Base-by-base conservation (phyloP, 23 red algal genomes). In the Chondrus crispus region DNA sequence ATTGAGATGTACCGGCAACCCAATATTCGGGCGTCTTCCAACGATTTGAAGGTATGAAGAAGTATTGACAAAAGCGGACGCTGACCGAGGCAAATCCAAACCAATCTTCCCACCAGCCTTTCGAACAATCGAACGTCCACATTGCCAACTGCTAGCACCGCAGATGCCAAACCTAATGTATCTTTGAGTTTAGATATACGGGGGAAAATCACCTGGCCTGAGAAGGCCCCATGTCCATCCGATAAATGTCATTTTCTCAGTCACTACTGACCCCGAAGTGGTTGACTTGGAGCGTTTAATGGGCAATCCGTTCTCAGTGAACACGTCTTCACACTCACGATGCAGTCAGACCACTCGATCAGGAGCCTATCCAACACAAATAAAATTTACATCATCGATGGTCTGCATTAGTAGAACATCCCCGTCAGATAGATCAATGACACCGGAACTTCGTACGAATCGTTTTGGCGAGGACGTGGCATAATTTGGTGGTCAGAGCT, bases 211-310 rank as follows among this genome's bases (percentile, higher is more conserved):
- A n/a, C n/a, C n/a, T n/a, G n/a, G n/a, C n/a, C n/a, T n/a, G n/a
- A 53, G 33, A 22, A 81, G 76, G 44, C 19, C 43, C 45, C 50
- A 81, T 29, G 30, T 54, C 76, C 76, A 81, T 53, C 76, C 76
- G 24, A 81, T 81, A 32, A 81, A 81, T 5, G 44, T 7, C 4
- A 81, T 50, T 47, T 32, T 50, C 5, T 54, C 35, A 5, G 14
- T 81, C 50, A 53, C 76, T 28, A 81, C 44, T 7, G 49, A 13
- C 18, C 45, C 30, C 7, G 37, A 32, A 16, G 76, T 12, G 49
- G 50, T 49, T 46, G 46, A 81, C 76, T 81, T 81, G 13, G 19
- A 12, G 4, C 45, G 33, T 16, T 81, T 81, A 33, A 81, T 53
- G 4, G 76, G 45, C 14, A 81, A 33, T 8, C 30, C 9, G 45